Conservation (phyloP, 495 filamentous ascomycete genomes). For the Aspergillus coremiiformis region DNA sequence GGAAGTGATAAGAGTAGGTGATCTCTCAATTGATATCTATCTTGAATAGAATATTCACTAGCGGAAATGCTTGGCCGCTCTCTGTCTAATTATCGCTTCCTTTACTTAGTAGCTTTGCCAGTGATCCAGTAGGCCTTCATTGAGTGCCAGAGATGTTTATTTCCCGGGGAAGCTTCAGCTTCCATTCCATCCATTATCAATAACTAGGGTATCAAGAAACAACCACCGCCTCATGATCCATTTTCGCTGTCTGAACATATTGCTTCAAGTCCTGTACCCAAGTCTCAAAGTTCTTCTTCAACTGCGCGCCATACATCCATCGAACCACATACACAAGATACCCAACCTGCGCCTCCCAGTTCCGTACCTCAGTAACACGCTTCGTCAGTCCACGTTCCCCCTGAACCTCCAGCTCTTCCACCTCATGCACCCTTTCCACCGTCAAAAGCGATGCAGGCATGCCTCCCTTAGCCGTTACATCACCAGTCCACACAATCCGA, state of each 20-base stretch:
- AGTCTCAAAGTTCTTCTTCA: constrained; percentile 31
- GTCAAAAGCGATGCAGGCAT: constrained; percentile 23
- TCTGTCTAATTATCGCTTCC: too few species aligned
- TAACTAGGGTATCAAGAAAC: background rate
- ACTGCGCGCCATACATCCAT: constrained; percentile 28
- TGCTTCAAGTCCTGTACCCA: constrained; percentile 37
- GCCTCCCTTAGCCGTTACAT: constrained; percentile 20
- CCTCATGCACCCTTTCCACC: constrained; percentile 37
- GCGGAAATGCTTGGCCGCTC: too few species aligned
- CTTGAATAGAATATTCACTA: too few species aligned
- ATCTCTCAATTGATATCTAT: too few species aligned
- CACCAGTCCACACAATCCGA: constrained; percentile 32
- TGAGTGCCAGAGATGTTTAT: too few species aligned
- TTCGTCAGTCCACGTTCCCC: constrained; percentile 7
- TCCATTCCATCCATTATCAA: too few species aligned
- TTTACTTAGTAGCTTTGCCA: too few species aligned
- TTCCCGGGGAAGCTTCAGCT: too few species aligned
- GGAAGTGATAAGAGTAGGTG: too few species aligned
- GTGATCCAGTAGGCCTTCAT: too few species aligned
- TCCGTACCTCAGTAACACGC: constrained; percentile 30
- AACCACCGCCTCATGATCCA: background rate
- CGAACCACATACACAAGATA: constrained; percentile 32
- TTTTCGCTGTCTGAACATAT: constrained; percentile 19
- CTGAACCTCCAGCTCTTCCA: constrained; percentile 23
- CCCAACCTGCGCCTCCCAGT: constrained; percentile 39